Evolutionary conservation across 73 alveolate genomes (phyloP).

Genomic region (Blepharisma japonicum): DNA sequence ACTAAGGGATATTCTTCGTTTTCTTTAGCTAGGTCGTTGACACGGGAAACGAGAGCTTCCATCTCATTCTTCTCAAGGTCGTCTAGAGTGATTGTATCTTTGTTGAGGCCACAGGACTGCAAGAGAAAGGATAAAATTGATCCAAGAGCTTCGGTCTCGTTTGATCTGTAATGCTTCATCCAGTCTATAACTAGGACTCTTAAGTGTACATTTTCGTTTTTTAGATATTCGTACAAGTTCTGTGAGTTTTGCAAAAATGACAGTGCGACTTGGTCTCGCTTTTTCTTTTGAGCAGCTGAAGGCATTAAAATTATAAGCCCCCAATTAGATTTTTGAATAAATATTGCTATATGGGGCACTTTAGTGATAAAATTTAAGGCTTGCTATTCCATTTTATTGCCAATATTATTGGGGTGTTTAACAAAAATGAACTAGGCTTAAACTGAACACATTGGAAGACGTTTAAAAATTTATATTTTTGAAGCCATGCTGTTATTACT

Average conservation of each 20-base stretch:
- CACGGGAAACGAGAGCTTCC: neutral
- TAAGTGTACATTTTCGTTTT: conserved; percentile 3
- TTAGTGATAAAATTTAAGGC: too few species aligned
- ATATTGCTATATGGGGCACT: too few species aligned
- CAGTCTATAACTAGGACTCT: neutral
- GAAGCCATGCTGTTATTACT: too few species aligned
- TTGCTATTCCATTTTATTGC: too few species aligned
- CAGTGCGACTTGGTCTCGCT: too few species aligned
- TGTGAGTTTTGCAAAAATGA: neutral
- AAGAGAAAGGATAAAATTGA: neutral
- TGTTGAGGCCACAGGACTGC: neutral
- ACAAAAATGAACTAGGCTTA: too few species aligned
- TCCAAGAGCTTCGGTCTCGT: neutral
- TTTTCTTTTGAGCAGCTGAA: too few species aligned
- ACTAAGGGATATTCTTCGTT: conserved; percentile 18
- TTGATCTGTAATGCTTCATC: neutral
- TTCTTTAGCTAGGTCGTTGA: neutral
- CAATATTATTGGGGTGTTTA: too few species aligned
- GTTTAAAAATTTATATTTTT: too few species aligned
- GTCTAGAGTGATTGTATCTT: neutral
- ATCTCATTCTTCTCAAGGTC: neutral
- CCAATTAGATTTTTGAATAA: too few species aligned
- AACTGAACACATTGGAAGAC: too few species aligned
- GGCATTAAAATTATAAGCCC: too few species aligned
- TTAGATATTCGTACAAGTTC: conserved; percentile 17